These are phyloP conservation scores for Nelumbo lutea DNA, from an alignment of 164 flowering plant species.

Conservation along the genomic window DNA sequence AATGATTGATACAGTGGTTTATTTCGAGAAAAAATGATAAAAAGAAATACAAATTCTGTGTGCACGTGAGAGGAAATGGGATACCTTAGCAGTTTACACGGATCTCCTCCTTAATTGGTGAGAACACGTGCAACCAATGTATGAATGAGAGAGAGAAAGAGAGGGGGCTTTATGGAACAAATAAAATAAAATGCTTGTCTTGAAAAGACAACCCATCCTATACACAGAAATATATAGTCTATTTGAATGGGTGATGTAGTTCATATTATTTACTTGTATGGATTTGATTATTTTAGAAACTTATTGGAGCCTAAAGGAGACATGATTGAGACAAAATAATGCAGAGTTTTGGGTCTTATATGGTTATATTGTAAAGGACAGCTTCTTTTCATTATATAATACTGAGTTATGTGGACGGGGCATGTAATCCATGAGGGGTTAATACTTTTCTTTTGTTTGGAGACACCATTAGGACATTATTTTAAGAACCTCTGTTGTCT, in stretches of 20 bases:
- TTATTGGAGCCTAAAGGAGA: neutral
- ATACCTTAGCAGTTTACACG: neutral
- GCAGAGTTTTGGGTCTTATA: neutral
- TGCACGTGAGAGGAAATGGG: neutral
- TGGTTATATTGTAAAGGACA: neutral
- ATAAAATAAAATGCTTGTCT: too few relatives aligned
- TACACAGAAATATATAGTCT: too few relatives aligned
- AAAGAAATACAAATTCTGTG: neutral
- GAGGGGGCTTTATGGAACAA: too few relatives aligned
- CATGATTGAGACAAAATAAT: conserved; percentile 1
- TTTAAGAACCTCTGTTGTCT: conserved; percentile 4
- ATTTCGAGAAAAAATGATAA: too few relatives aligned
- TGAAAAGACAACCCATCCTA: too few relatives aligned
- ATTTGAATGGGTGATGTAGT: neutral
- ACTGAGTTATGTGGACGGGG: neutral
- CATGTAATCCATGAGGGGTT: neutral
- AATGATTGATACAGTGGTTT: too few relatives aligned
- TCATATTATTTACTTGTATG: neutral
- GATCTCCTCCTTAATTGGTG: conserved; percentile 5
- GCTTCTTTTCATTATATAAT: neutral
- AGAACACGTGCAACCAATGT: neutral
- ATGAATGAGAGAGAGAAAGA: neutral
- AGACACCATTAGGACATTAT: neutral
- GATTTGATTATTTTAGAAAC: neutral
- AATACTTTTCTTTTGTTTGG: neutral